Evolutionary conservation across 352 stramenopile genomes (phyloP).

Genomic region (Phytopythium vexans): DNA sequence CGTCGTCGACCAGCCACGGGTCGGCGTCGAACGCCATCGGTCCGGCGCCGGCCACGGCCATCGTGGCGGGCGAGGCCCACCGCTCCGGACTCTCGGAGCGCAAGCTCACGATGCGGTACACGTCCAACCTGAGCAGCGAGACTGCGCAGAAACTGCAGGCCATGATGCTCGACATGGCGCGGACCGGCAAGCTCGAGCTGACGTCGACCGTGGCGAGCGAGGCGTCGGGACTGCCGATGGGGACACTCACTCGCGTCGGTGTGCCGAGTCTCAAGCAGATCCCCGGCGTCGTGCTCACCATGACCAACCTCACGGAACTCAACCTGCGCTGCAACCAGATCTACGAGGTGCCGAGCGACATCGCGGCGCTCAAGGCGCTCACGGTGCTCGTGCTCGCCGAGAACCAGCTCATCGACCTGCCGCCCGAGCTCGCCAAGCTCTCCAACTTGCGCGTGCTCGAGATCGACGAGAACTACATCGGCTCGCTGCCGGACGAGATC

Average conservation of each 20-base stretch:
- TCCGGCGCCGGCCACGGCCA: neutral
- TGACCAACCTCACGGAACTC: constrained; percentile 57
- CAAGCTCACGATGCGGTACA: constrained; percentile 35
- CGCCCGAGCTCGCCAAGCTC: constrained; percentile 42
- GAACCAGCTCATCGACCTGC: constrained; percentile 60
- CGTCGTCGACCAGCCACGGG: constrained; percentile 15
- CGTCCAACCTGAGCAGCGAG: constrained; percentile 25
- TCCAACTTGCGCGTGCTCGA: constrained; percentile 44
- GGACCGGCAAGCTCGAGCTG: constrained; percentile 49
- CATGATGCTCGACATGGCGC: constrained; percentile 53
- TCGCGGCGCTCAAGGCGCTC: constrained; percentile 40
- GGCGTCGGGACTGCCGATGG: constrained; percentile 24
- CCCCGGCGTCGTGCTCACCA: constrained; percentile 53
- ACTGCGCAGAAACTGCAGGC: constrained; percentile 22
- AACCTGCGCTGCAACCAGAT: constrained; percentile 71
- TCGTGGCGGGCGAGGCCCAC: neutral
- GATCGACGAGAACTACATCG: constrained; percentile 56
- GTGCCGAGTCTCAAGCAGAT: constrained; percentile 47
- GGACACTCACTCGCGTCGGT: constrained; percentile 49
- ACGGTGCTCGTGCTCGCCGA: constrained; percentile 52
- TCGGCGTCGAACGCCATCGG: neutral
- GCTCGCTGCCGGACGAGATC: constrained; percentile 37
- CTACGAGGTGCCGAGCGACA: constrained; percentile 45
- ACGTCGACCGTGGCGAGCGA: constrained; percentile 51
- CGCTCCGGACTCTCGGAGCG: constrained; percentile 13